Conservation (phyloP, 1,139 yeast species). For the Lodderomyces elongisporus region DNA sequence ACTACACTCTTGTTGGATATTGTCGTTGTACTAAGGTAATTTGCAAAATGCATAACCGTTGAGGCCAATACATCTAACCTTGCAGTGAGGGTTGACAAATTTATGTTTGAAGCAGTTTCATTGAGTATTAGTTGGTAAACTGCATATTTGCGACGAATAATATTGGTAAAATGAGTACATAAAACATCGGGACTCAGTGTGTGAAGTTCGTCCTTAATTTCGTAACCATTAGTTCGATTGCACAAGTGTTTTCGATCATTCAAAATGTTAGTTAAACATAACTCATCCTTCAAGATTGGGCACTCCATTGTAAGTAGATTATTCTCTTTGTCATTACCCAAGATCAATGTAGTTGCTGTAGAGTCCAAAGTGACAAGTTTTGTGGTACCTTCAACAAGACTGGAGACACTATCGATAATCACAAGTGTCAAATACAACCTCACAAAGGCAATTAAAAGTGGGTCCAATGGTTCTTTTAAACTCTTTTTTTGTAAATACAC, state of each 20-base stretch:
- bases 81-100: constrained; percentile 9
- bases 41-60: constrained; percentile 32
- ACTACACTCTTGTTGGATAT: constrained; percentile 12
- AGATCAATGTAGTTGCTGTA: not conserved
- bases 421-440: constrained; percentile 46
- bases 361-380: constrained; percentile 1
- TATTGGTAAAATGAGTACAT: constrained; percentile 4
- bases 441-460: constrained; percentile 33
- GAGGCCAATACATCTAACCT: constrained; percentile 34
- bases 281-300: not conserved
- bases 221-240: not conserved
- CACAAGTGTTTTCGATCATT: not conserved
- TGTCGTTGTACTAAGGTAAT: constrained; percentile 16
- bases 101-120: constrained; percentile 13
- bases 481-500: constrained; percentile 20
- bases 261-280: not conserved
- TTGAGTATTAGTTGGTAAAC: constrained; percentile 25
- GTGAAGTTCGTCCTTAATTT: no score
- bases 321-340: not conserved
- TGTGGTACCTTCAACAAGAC: constrained; percentile 2
- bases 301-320: not conserved
- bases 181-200: constrained; percentile 3
- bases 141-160: constrained; percentile 19
- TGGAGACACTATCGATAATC: constrained; percentile 41
- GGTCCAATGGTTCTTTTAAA: constrained; percentile 8